Evolutionary conservation across 2,329 filamentous ascomycete genomes (phyloP), one percentile per base, ranked within the genome.

Genomic region (Seiridium cupressi): DNA sequence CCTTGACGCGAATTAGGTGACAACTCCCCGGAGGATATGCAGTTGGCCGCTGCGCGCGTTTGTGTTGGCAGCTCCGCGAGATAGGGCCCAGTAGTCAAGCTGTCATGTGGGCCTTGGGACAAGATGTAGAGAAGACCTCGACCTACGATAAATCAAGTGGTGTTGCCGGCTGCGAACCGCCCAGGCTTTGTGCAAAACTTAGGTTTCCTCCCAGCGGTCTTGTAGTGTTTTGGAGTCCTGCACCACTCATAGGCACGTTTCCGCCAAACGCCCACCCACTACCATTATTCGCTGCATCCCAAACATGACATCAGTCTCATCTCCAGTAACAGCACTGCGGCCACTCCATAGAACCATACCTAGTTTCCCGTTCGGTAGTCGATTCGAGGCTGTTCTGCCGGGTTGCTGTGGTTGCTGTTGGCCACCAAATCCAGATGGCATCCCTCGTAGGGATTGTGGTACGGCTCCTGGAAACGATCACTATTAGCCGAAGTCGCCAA

Each of bases 101-200:
- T 8, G 49, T 53, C 32, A n/a, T 8, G 49, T 53, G 34, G 49
- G 32, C 32, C 32, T 31, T 38, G 34, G 34, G 31, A 53, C 9
- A 38, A 53, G 32, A 38, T 35, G 38, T 35, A 55, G 34, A 32
- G 51, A 55, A 55, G 51, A 55, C n/a, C 18, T 55, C 51, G 66
- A 88, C 86, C 76, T 84, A 89, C 86, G 85, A 87, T 60, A 85
- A 77, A 71, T 89, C 87, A 62, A 89, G 74, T 47, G 85, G 81
- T 63, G 86, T 85, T 66, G 83, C 77, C 66, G 84, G 81, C 73
- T 88, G 85, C 60, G 86, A 87, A 63, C 84, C 84, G 68, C 81
- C 82, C 68, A 89, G 76, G 70, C 85, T 89, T 72, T 89, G 86
- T 54, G 86, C 86, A 74, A 89, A 89, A 73, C 86, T 89, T 61